phyloP scores from a whole-genome alignment of 768 basidiomycete species.

The Botryobasidium botryosum region DNA sequence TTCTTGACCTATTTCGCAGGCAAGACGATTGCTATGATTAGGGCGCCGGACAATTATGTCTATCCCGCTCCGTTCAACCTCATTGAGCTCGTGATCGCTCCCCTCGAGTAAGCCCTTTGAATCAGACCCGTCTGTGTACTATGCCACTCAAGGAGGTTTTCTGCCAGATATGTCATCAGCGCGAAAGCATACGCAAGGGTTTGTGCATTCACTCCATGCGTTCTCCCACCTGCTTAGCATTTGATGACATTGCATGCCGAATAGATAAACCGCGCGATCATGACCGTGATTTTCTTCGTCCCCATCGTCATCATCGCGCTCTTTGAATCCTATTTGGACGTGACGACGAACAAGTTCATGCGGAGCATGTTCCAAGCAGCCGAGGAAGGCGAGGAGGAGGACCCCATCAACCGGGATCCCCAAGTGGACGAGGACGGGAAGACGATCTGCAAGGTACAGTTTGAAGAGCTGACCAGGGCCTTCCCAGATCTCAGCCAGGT shows the following conservation, averaged over 20 bases:
- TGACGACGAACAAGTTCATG: slow-evolving; percentile 41
- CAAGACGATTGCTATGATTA: slow-evolving; percentile 69
- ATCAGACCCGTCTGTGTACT: slow-evolving; percentile 4
- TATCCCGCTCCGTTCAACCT: slow-evolving; percentile 69
- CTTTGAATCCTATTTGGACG: slow-evolving; percentile 44
- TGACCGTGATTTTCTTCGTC: slow-evolving; percentile 67
- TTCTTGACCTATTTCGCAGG: slow-evolving; percentile 80
- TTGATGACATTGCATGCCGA: slow-evolving; percentile 1
- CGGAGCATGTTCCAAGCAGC: slow-evolving; percentile 42
- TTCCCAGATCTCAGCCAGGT: slow-evolving; percentile 64
- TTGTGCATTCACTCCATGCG: slow-evolving; percentile 9
- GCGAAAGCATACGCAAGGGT: slow-evolving; percentile 43
- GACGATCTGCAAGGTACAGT: slow-evolving; percentile 52
- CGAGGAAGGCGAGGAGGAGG: slow-evolving; percentile 42
- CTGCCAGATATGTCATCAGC: slow-evolving; percentile 24
- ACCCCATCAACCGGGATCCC: slow-evolving; percentile 40
- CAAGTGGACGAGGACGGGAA: slow-evolving; percentile 40
- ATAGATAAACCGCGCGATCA: slow-evolving; percentile 61
- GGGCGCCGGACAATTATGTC: slow-evolving; percentile 53
- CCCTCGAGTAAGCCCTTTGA: slow-evolving; percentile 52
- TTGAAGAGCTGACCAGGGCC: slow-evolving; percentile 46
- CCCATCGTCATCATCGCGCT: slow-evolving; percentile 60
- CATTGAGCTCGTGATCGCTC: slow-evolving; percentile 63
- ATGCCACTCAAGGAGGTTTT: slow-evolving; percentile 1
- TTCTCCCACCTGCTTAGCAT: background rate